phyloP scores from a whole-genome alignment of 2,329 filamentous ascomycete genomes.

The Emericellopsis atlantica region DNA sequence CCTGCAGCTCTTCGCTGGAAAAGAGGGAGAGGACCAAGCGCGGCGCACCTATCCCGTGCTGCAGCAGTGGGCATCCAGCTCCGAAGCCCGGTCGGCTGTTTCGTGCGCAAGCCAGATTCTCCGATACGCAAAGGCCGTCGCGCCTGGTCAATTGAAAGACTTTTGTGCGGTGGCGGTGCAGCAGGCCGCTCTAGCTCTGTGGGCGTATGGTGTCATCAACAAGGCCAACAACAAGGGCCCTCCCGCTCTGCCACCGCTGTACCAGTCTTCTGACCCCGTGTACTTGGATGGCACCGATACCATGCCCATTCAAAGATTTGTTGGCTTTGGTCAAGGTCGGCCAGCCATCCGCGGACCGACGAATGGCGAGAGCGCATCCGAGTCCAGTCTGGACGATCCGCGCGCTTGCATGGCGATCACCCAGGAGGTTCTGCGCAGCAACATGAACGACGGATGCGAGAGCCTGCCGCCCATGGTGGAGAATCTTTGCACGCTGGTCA shows the following conservation, averaged over 20 bases:
- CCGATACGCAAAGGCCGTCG: conserved; percentile 42
- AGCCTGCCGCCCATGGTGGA: conserved; percentile 49
- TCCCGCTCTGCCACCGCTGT: conserved; percentile 15
- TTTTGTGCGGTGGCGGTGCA: conserved; percentile 59
- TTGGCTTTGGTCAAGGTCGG: conserved; percentile 38
- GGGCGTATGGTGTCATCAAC: conserved; percentile 53
- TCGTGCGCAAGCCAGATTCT: conserved; percentile 60
- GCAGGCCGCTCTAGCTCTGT: conserved; percentile 54
- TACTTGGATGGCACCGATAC: conserved; percentile 45
- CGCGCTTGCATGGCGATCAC: conserved; percentile 45
- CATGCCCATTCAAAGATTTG: conserved; percentile 40
- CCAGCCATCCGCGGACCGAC: conserved; percentile 31
- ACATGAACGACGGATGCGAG: conserved; percentile 31
- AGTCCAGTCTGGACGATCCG: conserved; percentile 39
- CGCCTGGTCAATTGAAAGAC: conserved; percentile 41
- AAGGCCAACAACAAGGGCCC: conserved; percentile 22
- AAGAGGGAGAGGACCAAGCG: conserved; percentile 54
- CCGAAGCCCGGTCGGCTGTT: conserved; percentile 44
- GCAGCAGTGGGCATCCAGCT: conserved; percentile 43
- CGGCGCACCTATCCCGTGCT: conserved; percentile 43
- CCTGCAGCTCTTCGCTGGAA: conserved; percentile 54
- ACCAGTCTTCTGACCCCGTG: conserved; percentile 22
- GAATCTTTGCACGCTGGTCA: conserved; percentile 52
- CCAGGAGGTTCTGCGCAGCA: conserved; percentile 40
- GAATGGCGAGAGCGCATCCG: conserved; percentile 13